A percentile compares a stretch with the other conserved stretches of the same genome.
Conservation (phyloP, 2,329 filamentous ascomycete genomes). For the Aspergillus ustus region DNA sequence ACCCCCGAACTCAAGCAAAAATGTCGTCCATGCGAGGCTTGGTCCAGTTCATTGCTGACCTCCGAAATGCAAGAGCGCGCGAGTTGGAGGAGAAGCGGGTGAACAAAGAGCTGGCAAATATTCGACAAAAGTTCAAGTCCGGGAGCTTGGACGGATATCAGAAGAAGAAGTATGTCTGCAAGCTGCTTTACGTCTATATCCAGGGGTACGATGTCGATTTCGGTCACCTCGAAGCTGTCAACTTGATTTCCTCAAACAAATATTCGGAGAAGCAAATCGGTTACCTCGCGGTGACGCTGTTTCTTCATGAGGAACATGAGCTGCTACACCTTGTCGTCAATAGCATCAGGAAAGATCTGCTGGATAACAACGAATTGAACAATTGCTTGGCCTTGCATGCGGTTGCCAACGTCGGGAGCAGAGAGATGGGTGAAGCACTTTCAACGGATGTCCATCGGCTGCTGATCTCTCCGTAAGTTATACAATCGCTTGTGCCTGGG, state of each 20-base stretch:
- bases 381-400: slow-evolving; percentile 96
- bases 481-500: not conserved
- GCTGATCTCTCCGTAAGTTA: slow-evolving; percentile 85
- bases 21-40: slow-evolving; percentile 68
- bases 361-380: slow-evolving; percentile 95
- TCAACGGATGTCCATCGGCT: slow-evolving; percentile 90
- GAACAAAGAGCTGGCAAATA: slow-evolving; percentile 99
- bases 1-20: slow-evolving; percentile 13
- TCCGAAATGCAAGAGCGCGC: slow-evolving; percentile 90
- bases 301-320: slow-evolving; percentile 96
- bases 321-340: slow-evolving; percentile 95
- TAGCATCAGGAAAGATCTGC: slow-evolving; percentile 93
- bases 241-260: slow-evolving; percentile 93
- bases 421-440: slow-evolving; percentile 95
- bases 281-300: slow-evolving; percentile 95
- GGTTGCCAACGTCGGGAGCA: slow-evolving; percentile 94
- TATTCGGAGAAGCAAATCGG: slow-evolving; percentile 99
- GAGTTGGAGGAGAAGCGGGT: slow-evolving; percentile 99
- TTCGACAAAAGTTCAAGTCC: slow-evolving; percentile 97
- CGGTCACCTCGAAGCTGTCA: slow-evolving; percentile 96
- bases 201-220: slow-evolving; percentile 99
- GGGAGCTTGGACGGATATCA: slow-evolving; percentile 93
- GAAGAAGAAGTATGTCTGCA: slow-evolving; percentile 99
- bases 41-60: slow-evolving; percentile 96
- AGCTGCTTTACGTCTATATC: slow-evolving; percentile 98